Percentiles rank a stretch among this genome's conserved stretches.
phyloP scores from a whole-genome alignment of 2,329 filamentous ascomycete genomes.

The Ceratocystis colombiana region DNA sequence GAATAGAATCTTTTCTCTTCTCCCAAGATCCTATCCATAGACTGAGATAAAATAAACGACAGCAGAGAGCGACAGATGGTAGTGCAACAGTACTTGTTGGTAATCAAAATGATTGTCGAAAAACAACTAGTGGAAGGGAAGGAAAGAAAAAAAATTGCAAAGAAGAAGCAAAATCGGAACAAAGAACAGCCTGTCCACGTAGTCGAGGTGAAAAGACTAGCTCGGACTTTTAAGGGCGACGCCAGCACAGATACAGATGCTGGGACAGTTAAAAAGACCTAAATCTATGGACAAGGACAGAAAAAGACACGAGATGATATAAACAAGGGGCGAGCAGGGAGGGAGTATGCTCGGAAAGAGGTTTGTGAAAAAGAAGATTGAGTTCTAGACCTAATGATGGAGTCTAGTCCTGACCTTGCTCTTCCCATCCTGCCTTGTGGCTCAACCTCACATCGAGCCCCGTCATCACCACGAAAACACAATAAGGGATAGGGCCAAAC shows the following conservation, averaged over 20 bases:
- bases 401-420: background rate
- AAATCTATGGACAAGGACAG: background rate
- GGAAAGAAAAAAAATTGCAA: background rate
- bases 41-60: background rate
- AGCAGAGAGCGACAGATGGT: background rate
- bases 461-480: background rate
- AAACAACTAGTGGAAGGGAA: background rate
- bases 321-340: slow-evolving; percentile 3
- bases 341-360: background rate
- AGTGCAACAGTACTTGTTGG: too few relatives aligned
- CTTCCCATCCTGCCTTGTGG: background rate
- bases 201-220: slow-evolving; percentile 3
- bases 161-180: background rate
- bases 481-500: background rate
- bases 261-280: background rate
- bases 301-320: slow-evolving; percentile 1
- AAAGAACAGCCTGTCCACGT: slow-evolving; percentile 11
- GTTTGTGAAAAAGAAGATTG: background rate
- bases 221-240: slow-evolving; percentile 7
- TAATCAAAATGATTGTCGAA: too few relatives aligned
- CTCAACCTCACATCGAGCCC: background rate
- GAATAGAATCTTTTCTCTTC: background rate
- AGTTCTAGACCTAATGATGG: background rate
- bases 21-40: background rate
- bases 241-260: background rate